Conservation (phyloP, 148 eudicot genomes). For the Euryodendron excelsum region DNA sequence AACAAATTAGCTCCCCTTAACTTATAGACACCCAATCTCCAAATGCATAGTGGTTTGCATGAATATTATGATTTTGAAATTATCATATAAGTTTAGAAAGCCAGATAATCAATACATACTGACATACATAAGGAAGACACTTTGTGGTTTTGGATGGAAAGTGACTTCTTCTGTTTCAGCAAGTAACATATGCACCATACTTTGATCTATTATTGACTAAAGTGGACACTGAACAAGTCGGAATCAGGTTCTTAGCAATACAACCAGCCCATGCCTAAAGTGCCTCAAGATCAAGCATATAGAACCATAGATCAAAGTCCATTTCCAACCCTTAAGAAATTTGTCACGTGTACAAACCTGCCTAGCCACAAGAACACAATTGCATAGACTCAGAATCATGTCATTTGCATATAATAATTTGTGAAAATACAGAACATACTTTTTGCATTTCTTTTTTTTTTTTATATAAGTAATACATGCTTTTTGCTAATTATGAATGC, state of each 20-base stretch:
- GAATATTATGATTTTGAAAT: background rate
- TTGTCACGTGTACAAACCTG: background rate
- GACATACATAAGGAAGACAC: background rate
- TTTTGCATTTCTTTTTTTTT: no score
- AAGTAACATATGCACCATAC: background rate
- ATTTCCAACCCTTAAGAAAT: background rate
- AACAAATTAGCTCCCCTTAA: no score
- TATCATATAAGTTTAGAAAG: background rate
- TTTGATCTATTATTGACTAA: background rate
- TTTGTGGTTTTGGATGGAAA: background rate
- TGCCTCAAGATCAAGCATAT: background rate
- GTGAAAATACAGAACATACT: no score
- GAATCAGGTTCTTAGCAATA: background rate
- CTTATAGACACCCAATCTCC: no score
- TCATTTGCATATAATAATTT: no score
- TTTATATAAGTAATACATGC: no score
- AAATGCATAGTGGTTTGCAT: background rate
- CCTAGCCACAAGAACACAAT: background rate
- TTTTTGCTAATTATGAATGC: no score
- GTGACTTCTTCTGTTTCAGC: conserved; percentile 1
- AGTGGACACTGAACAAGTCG: background rate
- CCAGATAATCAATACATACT: background rate
- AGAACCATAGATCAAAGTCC: background rate
- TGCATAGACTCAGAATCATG: no score
- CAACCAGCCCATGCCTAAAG: background rate